Base-by-base conservation (phyloP, 306 rosid species). In the Castanea sativa region DNA sequence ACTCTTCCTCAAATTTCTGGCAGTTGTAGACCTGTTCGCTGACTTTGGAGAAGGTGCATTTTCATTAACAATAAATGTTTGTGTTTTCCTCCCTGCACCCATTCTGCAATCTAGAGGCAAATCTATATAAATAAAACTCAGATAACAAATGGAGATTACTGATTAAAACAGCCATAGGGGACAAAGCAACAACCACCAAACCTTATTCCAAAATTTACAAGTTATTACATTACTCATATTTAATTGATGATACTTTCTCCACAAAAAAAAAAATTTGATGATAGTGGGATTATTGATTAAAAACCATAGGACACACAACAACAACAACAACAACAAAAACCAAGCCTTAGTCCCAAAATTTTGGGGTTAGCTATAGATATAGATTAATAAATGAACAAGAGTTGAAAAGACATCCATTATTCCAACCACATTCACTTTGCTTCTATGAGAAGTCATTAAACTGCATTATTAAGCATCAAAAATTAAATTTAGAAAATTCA, bases 1-100 rank as follows among this genome's bases (percentile, higher is more conserved):
- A 80, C 74, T 52, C 83, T 84, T 90, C n/a, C 23, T 55, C 92
- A 95, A 86, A 76, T 90, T 90, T 79, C 97, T 92, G 64, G 76
- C 65, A 27, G 15, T 11, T 57, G 15, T 23, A 67, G 71, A 72
- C 73, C 29, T 69, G 33, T 11, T 3, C 52, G 1, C 23, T 21
- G 60, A 18, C 33, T 74, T 65, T 61, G 87, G 56, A 49, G 80
- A 13, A 75, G 84, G 71, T 29, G 19, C 18, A 15, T 55, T 73
- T 52, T 67, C 77, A 27, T 15, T 73, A 16, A 11, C 64, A 43
- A 29, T 10, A 67, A 53, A 77, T 12, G 79, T 58, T 14, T 85
- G 89, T 56, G 75, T 18, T 79, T 79, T 82, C 85, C 81, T 84
- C 67, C 87, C 87, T 6, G 81, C 58, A 30, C 78, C 83, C 92